A percentile compares a stretch with the other conserved stretches of the same genome.
phyloP scores from a whole-genome alignment of 345 rosid genomes.

The Reutealis trisperma region DNA sequence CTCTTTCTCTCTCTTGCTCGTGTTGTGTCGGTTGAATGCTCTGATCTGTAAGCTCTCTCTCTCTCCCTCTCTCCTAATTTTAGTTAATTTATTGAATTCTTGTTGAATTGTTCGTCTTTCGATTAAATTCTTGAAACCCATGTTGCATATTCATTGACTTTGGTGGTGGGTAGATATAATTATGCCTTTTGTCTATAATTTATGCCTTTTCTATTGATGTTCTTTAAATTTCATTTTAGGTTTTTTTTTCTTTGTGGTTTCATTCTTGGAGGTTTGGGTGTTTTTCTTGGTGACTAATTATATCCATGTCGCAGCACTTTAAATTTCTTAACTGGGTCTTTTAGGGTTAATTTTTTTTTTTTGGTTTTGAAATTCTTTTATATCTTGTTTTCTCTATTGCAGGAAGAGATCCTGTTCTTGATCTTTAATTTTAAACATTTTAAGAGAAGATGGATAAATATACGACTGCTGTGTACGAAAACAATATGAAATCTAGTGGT shows the following conservation, averaged over 20 bases:
- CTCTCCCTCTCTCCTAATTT: neutral
- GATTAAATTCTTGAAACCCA: neutral
- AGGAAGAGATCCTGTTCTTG: slow-evolving; percentile 13
- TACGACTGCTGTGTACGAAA: slow-evolving; percentile 18
- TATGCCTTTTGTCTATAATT: no score
- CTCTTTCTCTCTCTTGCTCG: neutral
- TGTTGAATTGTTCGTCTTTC: neutral
- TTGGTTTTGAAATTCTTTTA: neutral
- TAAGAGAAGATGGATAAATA: slow-evolving; percentile 27
- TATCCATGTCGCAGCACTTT: neutral
- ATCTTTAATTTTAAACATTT: neutral
- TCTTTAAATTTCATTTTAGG: no score
- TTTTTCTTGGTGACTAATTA: neutral
- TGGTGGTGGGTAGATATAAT: no score
- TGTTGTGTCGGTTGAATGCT: neutral
- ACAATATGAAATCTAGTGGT: slow-evolving; percentile 33
- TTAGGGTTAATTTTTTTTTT: neutral
- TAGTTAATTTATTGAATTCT: neutral
- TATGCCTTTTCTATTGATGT: no score
- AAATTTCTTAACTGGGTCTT: neutral
- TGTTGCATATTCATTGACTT: neutral
- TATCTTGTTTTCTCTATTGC: neutral
- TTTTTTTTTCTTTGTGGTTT: neutral
- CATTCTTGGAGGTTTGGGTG: neutral
- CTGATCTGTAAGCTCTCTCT: neutral